Base-by-base conservation (phyloP, 139 green algal species). In the Pycnococcus provasolii region DNA sequence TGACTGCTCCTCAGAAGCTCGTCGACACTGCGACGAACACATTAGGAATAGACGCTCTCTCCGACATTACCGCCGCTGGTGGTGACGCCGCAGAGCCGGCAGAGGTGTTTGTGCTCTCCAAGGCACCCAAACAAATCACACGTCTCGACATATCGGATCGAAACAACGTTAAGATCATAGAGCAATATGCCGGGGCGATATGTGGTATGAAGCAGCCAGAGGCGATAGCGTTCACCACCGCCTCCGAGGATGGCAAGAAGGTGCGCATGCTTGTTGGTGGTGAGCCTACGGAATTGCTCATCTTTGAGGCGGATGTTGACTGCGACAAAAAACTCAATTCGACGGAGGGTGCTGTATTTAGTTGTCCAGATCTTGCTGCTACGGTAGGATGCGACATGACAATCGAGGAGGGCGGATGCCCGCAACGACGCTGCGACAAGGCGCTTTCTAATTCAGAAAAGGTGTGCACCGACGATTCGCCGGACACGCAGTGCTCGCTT, bases 181-280 rank as follows among this genome's bases (percentile, higher is more conserved):
- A 67, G 45, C 44, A 37, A 1, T 67, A 46, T 42, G 61, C 15
- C 61, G 61, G 61, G 13, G 43, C 54, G n/a, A 46, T 67, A 15
- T 67, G 61, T 46, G 42, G 13, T 47, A 67, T 67, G 61, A 5
- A 4, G 6, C 61, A 67, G 51, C 61, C 61, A 6, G 61, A 67
- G 51, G 61, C 45, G 48, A n/a, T 67, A 4, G 57, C 61, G 13
- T 67, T 67, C 42, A 58, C n/a, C 15, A 67, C 54, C 13, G 42
- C 41, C 44, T 5, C 26, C 9, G 45, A 45, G 13, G 9, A 11
- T 4, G 45, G 45, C 43, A 55, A 67, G 39, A 26, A 26, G 26
- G 42, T 67, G n/a, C 43, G 39, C 2, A 67, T 67, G 61, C 45
- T 67, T 8, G 15, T 67, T 8, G 61, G 54, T 3, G 61, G 61